Evolutionary conservation across 2,329 filamentous ascomycete genomes (phyloP), one percentile per base, ranked within the genome.

Genomic region (Clonostachys rosea): DNA sequence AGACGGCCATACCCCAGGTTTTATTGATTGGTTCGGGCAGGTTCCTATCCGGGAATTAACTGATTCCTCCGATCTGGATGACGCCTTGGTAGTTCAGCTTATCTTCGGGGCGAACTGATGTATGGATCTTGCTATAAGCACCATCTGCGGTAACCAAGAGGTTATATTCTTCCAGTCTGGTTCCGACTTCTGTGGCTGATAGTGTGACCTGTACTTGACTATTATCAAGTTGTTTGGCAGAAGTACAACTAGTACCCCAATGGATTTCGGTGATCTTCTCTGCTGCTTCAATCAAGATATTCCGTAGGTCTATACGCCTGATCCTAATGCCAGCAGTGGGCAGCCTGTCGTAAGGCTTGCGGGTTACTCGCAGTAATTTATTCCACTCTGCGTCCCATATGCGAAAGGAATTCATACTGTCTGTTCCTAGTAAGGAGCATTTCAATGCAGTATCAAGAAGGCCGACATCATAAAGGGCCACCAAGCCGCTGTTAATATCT

Each of bases 131-230:
- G 50, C 69, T 74, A 17, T 56, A 62, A 0, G 69, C 63, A 0
- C 73, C 74, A 49, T 76, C 73, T 0, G 73, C 70, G 1, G 63
- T 70, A 36, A 76, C 58, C 7, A 76, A 59, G 1, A 76, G 14
- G 49, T 75, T 70, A 41, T 68, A 71, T 30, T 62, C 51, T 3
- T 58, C 52, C 24, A 52, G 47, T 13, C 55, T 47, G 34, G 48
- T 41, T 3, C 24, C 20, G 7, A 46, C 46, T 2, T 36, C 17
- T 1, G 41, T 16, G 6, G 40, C 52, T 13, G 16, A 44, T 4
- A 59, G 43, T 12, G 48, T 44, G 1, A 65, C 57, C 9, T 52
- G 46, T 7, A 65, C 20, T 14, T 52, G 52, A 5, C 59, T 59
- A 16, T 52, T 50, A 2, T 52, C 45, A 2, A 59, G 50, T n/a